These are phyloP conservation scores for Batkoa obscura DNA, from an alignment of 371 early-diverging fungal species.

Conservation along the genomic window DNA sequence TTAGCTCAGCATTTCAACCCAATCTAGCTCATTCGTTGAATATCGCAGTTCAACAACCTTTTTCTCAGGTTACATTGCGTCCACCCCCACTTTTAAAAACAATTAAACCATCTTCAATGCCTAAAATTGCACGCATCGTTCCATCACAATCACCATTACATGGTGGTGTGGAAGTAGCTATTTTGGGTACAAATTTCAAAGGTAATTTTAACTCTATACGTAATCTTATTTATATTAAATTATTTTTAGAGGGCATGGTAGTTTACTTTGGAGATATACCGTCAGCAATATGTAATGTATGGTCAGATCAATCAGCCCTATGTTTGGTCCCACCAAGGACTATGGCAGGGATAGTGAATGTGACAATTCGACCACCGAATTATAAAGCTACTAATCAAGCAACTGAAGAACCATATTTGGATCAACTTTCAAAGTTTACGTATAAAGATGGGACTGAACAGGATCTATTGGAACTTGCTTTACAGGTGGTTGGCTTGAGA, in stretches of 20 bases:
- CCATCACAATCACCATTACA: slow-evolving; percentile 60
- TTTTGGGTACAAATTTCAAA: slow-evolving; percentile 58
- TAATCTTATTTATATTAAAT: slow-evolving; percentile 4
- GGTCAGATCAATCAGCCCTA: slow-evolving; percentile 56
- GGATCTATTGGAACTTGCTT: too few relatives aligned
- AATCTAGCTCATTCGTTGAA: too few relatives aligned
- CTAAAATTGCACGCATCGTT: slow-evolving; percentile 32
- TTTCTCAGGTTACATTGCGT: too few relatives aligned
- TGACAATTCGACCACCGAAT: slow-evolving; percentile 15
- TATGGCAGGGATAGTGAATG: slow-evolving; percentile 54
- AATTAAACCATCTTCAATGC: slow-evolving; percentile 2
- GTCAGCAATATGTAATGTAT: slow-evolving; percentile 35
- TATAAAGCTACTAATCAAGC: background rate
- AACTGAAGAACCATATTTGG: too few relatives aligned
- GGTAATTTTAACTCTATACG: background rate
- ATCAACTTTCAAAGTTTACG: too few relatives aligned
- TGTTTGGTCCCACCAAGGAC: slow-evolving; percentile 64
- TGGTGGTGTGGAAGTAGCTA: slow-evolving; percentile 70
- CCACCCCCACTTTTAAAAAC: too few relatives aligned
- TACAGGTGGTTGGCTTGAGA: too few relatives aligned
- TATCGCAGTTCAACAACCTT: too few relatives aligned
- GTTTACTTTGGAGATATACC: slow-evolving; percentile 35
- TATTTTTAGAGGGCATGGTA: slow-evolving; percentile 22
- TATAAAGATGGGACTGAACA: too few relatives aligned
- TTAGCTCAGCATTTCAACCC: too few relatives aligned